These are phyloP conservation scores for Nakazawaea molendinolei DNA, from an alignment of 805 yeast genomes.

Conservation along the genomic window DNA sequence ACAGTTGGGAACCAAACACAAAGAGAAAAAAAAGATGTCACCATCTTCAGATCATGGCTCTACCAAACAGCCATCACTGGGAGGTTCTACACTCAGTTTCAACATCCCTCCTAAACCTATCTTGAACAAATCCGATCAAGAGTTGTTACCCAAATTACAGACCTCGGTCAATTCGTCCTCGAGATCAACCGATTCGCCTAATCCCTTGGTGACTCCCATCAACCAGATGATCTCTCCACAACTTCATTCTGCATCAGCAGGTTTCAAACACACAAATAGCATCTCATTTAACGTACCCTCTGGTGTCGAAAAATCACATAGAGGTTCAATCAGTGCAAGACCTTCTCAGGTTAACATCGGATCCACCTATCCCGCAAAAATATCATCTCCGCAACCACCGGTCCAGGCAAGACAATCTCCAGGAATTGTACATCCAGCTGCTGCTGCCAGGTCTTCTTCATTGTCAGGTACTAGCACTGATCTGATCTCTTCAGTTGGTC, in stretches of 20 bases:
- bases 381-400: slow-evolving; percentile 3
- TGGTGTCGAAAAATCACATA: slow-evolving; percentile 34
- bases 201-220: neutral
- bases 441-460: neutral
- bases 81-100: too few species aligned
- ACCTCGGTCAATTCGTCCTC: neutral
- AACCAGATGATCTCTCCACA: neutral
- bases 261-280: slow-evolving; percentile 16
- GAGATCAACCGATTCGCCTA: neutral
- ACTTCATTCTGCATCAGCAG: slow-evolving; percentile 3
- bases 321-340: slow-evolving; percentile 53
- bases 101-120: slow-evolving; percentile 11
- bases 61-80: too few species aligned
- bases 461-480: neutral
- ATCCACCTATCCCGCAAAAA: neutral
- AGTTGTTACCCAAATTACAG: neutral
- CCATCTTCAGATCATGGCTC: too few species aligned
- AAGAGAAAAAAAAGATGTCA: too few species aligned
- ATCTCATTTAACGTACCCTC: slow-evolving; percentile 44
- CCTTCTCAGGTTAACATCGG: slow-evolving; percentile 34
- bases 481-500: too few species aligned
- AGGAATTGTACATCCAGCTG: neutral
- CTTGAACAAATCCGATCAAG: slow-evolving; percentile 7
- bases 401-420: slow-evolving; percentile 4
- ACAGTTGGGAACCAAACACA: too few species aligned